Evolutionary conservation across 116 monocot species (phyloP), one percentile per base, ranked within the genome.

Genomic region (Cymodocea nodosa): DNA sequence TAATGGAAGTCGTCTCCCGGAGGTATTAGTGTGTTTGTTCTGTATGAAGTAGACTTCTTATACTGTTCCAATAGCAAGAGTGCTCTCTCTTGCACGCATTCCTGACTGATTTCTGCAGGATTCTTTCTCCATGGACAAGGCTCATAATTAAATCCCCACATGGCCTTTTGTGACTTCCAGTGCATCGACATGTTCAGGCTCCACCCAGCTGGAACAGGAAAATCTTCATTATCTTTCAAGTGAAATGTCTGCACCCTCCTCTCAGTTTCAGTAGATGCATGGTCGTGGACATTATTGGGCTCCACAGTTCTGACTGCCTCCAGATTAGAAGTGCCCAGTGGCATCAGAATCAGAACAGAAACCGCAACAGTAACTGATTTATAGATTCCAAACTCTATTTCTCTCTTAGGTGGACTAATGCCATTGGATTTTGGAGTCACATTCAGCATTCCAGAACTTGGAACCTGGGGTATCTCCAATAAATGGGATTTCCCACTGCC

Each of bases 1-100:
- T 98, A 98, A 23, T 92, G 87, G 59, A 98, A 98, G 80, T 98
- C 97, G 80, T 98, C 97, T 23, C 97, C 97, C 25, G 89, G 71
- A 37, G 97, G 97, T 69, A 92, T 75, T 57, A 98, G 88, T 51
- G 97, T 98, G 50, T 89, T 98, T 52, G 92, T 88, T 73, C 97
- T 79, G 71, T 98, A 98, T 69, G 91, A 76, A 37, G 84, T 92
- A 59, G 97, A 92, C 69, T 98, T 98, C 67, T 51, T 83, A 74
- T 91, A 98, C 59, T 91, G 97, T 24, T 98, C 92, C 71, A 98
- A 77, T 62, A 98, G 80, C 59, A 74, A 78, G 61, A 65, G 40
- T 61, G 97, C 91, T 69, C 92, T 98, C 67, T 88, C 97, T 51
- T 85, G 74, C 15, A 98, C 92, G 79, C 91, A 91, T 63, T 61